Evolutionary conservation across 768 basidiomycete genomes (phyloP).

Genomic region (Suillus spraguei): DNA sequence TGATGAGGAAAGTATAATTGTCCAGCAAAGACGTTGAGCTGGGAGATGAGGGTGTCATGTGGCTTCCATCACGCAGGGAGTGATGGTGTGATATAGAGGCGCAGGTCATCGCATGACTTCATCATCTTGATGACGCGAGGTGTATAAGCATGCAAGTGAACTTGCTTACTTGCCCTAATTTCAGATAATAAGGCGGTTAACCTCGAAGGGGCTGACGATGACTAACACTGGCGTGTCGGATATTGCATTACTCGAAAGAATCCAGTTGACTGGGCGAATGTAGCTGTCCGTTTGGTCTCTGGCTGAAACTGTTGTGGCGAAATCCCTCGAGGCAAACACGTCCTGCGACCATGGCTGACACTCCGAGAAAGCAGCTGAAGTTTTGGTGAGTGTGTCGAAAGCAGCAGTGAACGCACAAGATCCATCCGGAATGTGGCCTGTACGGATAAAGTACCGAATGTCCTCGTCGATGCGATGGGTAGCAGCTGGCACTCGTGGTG

Average conservation of each 20-base stretch:
- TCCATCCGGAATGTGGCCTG: constrained; percentile 25
- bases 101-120: constrained; percentile 38
- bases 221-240: constrained; percentile 34
- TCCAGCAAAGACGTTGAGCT: constrained; percentile 48
- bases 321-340: constrained; percentile 23
- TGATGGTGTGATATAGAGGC: constrained; percentile 24
- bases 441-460: constrained; percentile 29
- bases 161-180: constrained; percentile 34
- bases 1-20: constrained; percentile 43
- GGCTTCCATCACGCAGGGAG: constrained; percentile 22
- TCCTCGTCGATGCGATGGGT: constrained; percentile 28
- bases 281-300: constrained; percentile 31
- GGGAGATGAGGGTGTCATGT: constrained; percentile 21
- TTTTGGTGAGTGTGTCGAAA: constrained; percentile 17
- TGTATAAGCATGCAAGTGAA: constrained; percentile 45
- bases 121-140: constrained; percentile 38
- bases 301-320: constrained; percentile 10
- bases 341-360: constrained; percentile 19
- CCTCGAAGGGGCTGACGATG: constrained; percentile 45
- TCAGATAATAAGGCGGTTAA: constrained; percentile 38
- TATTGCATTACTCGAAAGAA: constrained; percentile 36
- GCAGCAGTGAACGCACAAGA: constrained; percentile 24
- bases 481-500: constrained; percentile 30
- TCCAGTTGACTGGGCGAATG: constrained; percentile 45
- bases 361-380: constrained; percentile 20